Evolutionary conservation across 2,329 filamentous ascomycete genomes (phyloP), one percentile per base, ranked within the genome.

Genomic region (Chaetomium sp.): DNA sequence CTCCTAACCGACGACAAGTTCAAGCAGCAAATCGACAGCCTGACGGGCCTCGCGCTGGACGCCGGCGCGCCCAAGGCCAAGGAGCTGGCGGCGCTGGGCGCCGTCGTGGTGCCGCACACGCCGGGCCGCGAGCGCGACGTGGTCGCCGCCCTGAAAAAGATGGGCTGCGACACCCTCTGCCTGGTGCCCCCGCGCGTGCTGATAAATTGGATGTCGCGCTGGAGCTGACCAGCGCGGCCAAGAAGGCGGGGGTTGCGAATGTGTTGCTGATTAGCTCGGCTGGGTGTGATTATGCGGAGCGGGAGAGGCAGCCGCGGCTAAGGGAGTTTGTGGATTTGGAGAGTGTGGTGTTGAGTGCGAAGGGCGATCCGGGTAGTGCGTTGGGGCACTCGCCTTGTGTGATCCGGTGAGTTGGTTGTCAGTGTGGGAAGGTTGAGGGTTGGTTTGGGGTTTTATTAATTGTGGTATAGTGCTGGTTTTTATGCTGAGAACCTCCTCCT

Each of bases 281-380:
- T 0, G 81, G 80, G 0, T 81, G 79, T 51, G 82, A 84, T 72
- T 79, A 84, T 60, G 82, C 82, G 0, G 80, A 83, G 67, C 71
- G 75, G 7, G 69, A 79, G 33, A 80, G 74, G 68, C 82, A 85
- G 74, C 83, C 82, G 2, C 72, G 76, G 1, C 70, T 85, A 33
- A 74, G 82, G 0, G 79, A 83, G 73, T 84, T 85, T 67, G 78
- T 84, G 54, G 80, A 83, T 57, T 70, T 85, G 5, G 82, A 85
- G 72, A 71, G 68, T 9, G 42, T 78, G 57, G 76, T 82, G 16
- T 67, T 84, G 69, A 71, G 71, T 6, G 62, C 73, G 8, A 84
- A 84, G 67, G 81, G 81, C 0, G 78, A 82, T 67, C 49, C 75
- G 0, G 71, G 63, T 6, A 78, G 75, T 0, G 57, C 71, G 3